Conservation (phyloP, 306 rosid genomes). For the Corylus americana region DNA sequence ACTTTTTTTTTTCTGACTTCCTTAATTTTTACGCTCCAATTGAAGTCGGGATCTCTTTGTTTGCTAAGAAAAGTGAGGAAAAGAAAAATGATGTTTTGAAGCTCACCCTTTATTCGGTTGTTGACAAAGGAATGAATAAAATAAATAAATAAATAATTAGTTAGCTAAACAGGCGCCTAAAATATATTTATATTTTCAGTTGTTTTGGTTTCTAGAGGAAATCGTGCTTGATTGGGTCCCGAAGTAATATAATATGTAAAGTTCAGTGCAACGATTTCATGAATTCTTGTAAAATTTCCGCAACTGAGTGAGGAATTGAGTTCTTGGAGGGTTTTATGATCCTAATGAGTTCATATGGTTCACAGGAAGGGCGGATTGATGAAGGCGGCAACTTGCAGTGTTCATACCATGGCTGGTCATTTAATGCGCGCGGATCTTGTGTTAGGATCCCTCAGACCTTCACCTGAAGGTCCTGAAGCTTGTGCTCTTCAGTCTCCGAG, state of each 20-base stretch:
- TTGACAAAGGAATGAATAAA: neutral
- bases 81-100: neutral
- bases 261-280: neutral
- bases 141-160: neutral
- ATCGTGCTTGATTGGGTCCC: neutral
- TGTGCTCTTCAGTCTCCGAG: conserved; percentile 75
- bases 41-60: conserved; percentile 11
- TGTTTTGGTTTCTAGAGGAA: neutral
- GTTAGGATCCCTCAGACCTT: conserved; percentile 87
- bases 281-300: neutral
- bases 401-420: conserved; percentile 98
- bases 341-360: conserved; percentile 23
- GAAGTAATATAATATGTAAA: neutral
- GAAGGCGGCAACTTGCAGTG: conserved; percentile 93
- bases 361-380: conserved; percentile 94
- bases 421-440: conserved; percentile 86
- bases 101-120: neutral
- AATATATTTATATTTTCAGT: neutral
- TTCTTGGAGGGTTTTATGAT: neutral
- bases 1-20: conserved; percentile 13
- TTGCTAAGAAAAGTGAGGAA: conserved; percentile 14
- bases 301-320: neutral
- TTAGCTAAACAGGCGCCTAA: neutral
- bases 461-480: conserved; percentile 85
- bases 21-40: neutral